These are phyloP conservation scores for Candida oleophila DNA, from an alignment of 805 yeast genomes.

Conservation along the genomic window DNA sequence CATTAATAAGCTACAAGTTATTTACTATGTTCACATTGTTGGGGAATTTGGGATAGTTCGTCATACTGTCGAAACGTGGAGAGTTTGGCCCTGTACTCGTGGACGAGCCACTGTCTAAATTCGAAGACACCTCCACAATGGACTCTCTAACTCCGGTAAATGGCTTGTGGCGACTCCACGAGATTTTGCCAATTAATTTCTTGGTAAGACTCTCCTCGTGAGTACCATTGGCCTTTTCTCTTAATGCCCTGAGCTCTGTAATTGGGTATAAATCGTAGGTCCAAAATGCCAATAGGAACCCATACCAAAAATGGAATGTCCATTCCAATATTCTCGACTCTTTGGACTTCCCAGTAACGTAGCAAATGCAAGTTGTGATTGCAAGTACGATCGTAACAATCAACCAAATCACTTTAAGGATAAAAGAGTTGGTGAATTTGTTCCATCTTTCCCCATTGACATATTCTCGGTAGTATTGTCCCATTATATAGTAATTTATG, in stretches of 20 bases:
- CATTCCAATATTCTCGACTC: constrained; percentile 23
- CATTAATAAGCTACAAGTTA: not conserved
- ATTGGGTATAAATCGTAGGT: constrained; percentile 28
- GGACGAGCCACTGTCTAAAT: not conserved
- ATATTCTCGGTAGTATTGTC: constrained; percentile 25
- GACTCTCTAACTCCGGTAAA: not conserved
- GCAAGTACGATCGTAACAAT: constrained; percentile 20
- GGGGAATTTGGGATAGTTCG: not conserved
- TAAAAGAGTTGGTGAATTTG: constrained; percentile 26
- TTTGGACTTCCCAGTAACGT: constrained; percentile 15
- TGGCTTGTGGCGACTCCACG: not conserved
- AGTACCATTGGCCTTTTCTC: constrained; percentile 3
- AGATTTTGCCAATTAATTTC: not conserved
- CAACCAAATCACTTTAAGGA: constrained; percentile 24
- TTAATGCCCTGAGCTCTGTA: constrained; percentile 18
- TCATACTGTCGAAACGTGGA: not conserved
- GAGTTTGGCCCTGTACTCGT: not conserved
- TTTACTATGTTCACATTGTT: not conserved
- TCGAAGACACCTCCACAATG: not conserved
- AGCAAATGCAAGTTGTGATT: constrained; percentile 18
- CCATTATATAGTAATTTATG: constrained; percentile 28
- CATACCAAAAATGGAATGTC: constrained; percentile 29
- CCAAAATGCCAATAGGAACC: constrained; percentile 25
- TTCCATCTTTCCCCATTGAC: constrained; percentile 29
- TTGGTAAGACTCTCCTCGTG: not conserved